A percentile compares a stretch with the other conserved stretches of the same genome.
These are phyloP conservation scores for Rhinocladiella mackenziei DNA, from an alignment of 2,329 filamentous ascomycete genomes.

Conservation along the genomic window DNA sequence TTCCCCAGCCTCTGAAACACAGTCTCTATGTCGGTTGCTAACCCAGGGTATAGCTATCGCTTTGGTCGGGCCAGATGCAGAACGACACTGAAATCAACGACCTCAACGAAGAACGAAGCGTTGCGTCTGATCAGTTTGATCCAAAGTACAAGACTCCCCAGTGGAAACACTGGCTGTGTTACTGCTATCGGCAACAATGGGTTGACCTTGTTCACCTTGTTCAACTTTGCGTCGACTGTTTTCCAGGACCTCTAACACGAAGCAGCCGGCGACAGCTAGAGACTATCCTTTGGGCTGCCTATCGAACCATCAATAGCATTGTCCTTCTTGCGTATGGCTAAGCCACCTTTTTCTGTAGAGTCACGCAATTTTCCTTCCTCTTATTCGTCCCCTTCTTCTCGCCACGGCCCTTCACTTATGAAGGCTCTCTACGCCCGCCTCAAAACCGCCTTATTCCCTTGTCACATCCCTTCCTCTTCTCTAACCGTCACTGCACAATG, in stretches of 20 bases:
- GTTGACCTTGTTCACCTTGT: slow-evolving; percentile 56
- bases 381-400: slow-evolving; percentile 48
- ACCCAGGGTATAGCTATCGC: too few relatives aligned
- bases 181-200: slow-evolving; percentile 65
- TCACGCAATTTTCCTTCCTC: slow-evolving; percentile 64
- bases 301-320: slow-evolving; percentile 61
- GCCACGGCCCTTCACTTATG: too few relatives aligned
- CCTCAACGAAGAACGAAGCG: slow-evolving; percentile 38
- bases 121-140: slow-evolving; percentile 55
- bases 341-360: too few relatives aligned
- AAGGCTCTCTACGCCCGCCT: too few relatives aligned
- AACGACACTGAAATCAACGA: slow-evolving; percentile 14
- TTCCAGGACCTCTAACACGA: slow-evolving; percentile 63
- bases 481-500: too few relatives aligned
- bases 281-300: slow-evolving; percentile 53
- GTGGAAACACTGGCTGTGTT: slow-evolving; percentile 57
- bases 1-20: too few relatives aligned
- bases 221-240: slow-evolving; percentile 62
- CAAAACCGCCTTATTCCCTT: too few relatives aligned
- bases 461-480: too few relatives aligned
- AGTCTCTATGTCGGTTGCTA: too few relatives aligned
- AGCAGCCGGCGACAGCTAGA: slow-evolving; percentile 53
- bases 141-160: slow-evolving; percentile 49
- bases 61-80: slow-evolving; percentile 23
- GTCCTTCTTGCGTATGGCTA: slow-evolving; percentile 64